Base-by-base conservation (phyloP, 768 basidiomycete genomes). In the Lenzites betulinus region DNA sequence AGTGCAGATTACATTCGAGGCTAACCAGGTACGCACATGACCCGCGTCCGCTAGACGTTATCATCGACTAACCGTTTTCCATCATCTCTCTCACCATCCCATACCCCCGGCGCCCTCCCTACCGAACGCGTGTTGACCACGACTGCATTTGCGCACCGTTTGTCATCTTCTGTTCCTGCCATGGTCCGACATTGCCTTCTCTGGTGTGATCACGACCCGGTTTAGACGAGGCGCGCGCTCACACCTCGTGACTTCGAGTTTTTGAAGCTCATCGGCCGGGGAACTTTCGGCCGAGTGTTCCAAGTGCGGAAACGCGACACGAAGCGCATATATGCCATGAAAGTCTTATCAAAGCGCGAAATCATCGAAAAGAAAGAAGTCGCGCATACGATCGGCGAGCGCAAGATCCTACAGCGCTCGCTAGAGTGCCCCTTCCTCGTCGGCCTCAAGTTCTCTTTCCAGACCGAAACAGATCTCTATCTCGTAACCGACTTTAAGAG, bases 301-400 rank as follows among this genome's bases (percentile, higher is more conserved):
- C 97, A 99, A 75, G 97, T 99, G 50, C 92, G 97, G 62, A 99
- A 99, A 78, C 88, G 82, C 73, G 95, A 99, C 78, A 99, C 97
- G 42, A 92, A 93, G 74, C 92, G 97, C 47, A 98, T 99, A 77
- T 99, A 98, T 78, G 97, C 97, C 52, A 98, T 99, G 96, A 99
- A 99, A 71, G 93, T 98, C 58, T 83, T 99, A 39, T 95, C 93
- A 33, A 99, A 99, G 79, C 95, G 93, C 80, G 97, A 99, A 76
- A 98, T 99, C 68, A 87, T 98, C 55, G 95, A 93, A 25, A 98
- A 98, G 82, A 98, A 98, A 76, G 97, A 99, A 74, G 94, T 99
- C 46, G 96, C 96, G 9, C 97, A 99, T 74, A 99, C 97, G 16
- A 98, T 99, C 58, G 97, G 97, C 67, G 97, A 99, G 76, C 89